Evolutionary conservation across 2,329 filamentous ascomycete genomes (phyloP), one percentile per base, ranked within the genome.

Genomic region (Nemania abortiva): DNA sequence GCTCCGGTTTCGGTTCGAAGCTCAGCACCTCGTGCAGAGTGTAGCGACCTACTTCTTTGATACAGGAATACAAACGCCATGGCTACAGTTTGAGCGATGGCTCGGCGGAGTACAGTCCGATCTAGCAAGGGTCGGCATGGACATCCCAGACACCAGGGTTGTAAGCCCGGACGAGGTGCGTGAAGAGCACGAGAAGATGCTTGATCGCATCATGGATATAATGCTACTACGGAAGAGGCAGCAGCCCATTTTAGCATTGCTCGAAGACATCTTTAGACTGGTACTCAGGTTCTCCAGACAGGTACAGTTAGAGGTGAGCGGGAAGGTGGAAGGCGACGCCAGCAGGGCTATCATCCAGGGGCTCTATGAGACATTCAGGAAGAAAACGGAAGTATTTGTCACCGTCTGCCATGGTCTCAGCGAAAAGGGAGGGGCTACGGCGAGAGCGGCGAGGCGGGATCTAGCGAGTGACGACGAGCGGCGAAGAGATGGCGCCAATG

Each of bases 41-140:
- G 80, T 98, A 0, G 88, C 90, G 47, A 87, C 90, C 0, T 96
- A 98, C 76, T 92, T 95, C 74, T 91, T 97, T 71, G 92, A 95
- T 66, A 87, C 89, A 0, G 94, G 91, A 1, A 90, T 98, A 59
- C 87, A 87, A 7, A 84, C 86, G 18, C 89, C 91, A 0, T 98
- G 95, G 95, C 82, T 82, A 24, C 82, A 83, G 0, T 95, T 98
- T 69, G 88, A 92, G 57, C 77, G 77, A 0, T 91, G 89, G 72
- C 83, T 98, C 0, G 83, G 89, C 29, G 84, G 82, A 9, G 84
- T 96, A 15, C 87, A 95, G 78, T 76, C 75, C 1, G 84, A 84
- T 20, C 81, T 95, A 0, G 80, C 82, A 15, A 80, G 75, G 0
- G 83, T 84, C 1, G 84, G 84, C 20, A 65, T 45, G 11, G 68